phyloP scores from a whole-genome alignment of 345 rosid species.

The Lumnitzera littorea region DNA sequence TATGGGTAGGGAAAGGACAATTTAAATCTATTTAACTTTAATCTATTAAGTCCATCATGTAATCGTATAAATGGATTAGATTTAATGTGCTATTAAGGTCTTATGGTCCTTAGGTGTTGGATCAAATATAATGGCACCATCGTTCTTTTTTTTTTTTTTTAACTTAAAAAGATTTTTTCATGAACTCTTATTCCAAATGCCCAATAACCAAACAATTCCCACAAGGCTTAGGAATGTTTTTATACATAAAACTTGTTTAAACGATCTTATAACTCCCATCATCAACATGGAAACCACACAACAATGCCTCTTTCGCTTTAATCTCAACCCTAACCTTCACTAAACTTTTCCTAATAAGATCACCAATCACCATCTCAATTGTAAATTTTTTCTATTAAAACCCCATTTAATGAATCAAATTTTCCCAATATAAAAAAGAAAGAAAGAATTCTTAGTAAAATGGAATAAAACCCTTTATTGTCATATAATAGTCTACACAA shows the following conservation, averaged over 20 bases:
- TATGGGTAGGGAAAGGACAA: no score
- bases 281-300: conserved; percentile 4
- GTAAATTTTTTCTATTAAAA: no score
- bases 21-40: no score
- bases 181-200: neutral
- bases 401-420: no score
- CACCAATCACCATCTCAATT: neutral
- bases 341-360: neutral
- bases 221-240: conserved; percentile 1
- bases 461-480: no score
- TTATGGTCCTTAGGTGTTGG: neutral
- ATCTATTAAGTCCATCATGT: no score
- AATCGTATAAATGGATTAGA: no score
- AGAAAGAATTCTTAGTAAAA: no score
- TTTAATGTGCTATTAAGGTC: no score
- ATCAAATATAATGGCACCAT: neutral
- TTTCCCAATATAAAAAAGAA: no score
- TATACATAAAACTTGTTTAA: conserved; percentile 3
- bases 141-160: neutral
- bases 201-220: conserved; percentile 7
- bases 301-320: conserved; percentile 5
- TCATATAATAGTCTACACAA: no score
- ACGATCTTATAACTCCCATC: neutral
- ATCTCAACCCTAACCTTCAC: conserved; percentile 9
- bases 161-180: neutral